Evolutionary conservation across 2,329 filamentous ascomycete species (phyloP), one percentile per base, ranked within the genome.

Genomic region (Davidsoniella eucalypti): DNA sequence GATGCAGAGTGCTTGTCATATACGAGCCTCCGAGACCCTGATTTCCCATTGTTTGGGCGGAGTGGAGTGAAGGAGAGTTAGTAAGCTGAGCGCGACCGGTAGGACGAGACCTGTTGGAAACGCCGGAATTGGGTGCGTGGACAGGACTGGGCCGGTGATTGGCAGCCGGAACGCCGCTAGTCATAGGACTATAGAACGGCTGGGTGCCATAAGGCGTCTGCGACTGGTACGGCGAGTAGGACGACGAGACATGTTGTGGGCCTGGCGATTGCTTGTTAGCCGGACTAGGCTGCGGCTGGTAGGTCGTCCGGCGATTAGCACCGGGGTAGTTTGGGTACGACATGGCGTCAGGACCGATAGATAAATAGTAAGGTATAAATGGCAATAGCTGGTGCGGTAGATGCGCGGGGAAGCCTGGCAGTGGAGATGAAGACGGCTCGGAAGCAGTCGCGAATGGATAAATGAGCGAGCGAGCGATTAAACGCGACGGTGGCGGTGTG

Each of bases 241-340:
- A 78, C 2, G 73, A 69, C 53, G 73, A 69, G 53, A 71, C 69
- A 57, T 72, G 67, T 55, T 74, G 72, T 55, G 72, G 67, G 18
- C 70, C 69, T 38, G 73, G 70, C 25, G 73, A 73, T 54, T 72
- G 70, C 60, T 77, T 76, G 59, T 70, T 75, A 56, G 68, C 66
- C 57, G 70, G 69, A 56, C 67, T 69, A 53, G 69, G 64, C 57
- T 73, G 71, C 36, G 67, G 18, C 25, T 50, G 51, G 17, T 52
- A 52, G 46, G 5, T 21, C 37, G 41, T 25, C 2, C 40, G 41
- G 40, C 21, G 44, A 16, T 38, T 38, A 17, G 7, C 17, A 12
- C 44, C 29, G 44, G 16, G 8, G n/a, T 41, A 29, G 26, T 29
- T 29, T 7, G 26, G 5, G 26, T 29, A 29, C 26, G 26, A 29